Conservation (phyloP, 257 asterid species). For the Capsicum rhomboideum region DNA sequence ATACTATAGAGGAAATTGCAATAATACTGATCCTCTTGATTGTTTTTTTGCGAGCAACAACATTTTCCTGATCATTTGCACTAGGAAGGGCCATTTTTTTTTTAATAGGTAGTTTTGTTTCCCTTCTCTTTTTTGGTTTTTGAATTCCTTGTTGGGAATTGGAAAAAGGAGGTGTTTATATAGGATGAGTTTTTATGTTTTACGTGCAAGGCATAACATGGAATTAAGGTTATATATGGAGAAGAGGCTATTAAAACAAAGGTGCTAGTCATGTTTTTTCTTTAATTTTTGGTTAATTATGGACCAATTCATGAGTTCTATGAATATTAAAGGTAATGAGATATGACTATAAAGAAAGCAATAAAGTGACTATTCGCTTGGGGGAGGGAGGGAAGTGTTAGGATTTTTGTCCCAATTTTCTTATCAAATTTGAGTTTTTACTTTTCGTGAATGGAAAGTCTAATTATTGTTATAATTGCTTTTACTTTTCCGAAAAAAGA, state of each 20-base stretch:
- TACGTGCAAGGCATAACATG: neutral
- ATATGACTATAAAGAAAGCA: neutral
- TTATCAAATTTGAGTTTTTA: too few relatives aligned
- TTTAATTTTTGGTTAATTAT: neutral
- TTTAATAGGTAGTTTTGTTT: too few relatives aligned
- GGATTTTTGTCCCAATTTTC: too few relatives aligned
- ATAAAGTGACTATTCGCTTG: neutral
- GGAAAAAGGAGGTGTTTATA: neutral
- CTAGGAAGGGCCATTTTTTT: neutral
- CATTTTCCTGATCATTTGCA: neutral
- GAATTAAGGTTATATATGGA: neutral
- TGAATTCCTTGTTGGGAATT: neutral
- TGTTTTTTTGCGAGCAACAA: neutral
- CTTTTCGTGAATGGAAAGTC: too few relatives aligned
- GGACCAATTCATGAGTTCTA: neutral
- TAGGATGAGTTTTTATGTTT: neutral
- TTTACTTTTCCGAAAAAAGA: too few relatives aligned
- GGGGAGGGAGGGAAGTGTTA: neutral
- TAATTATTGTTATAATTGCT: too few relatives aligned
- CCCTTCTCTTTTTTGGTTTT: neutral
- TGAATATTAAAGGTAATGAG: neutral
- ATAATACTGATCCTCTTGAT: neutral
- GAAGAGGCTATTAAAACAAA: neutral
- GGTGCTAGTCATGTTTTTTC: neutral
- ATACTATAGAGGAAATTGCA: slow-evolving; percentile 3